Evolutionary conservation across 495 filamentous ascomycete species (phyloP).

Genomic region (Penicillium subrubescens): DNA sequence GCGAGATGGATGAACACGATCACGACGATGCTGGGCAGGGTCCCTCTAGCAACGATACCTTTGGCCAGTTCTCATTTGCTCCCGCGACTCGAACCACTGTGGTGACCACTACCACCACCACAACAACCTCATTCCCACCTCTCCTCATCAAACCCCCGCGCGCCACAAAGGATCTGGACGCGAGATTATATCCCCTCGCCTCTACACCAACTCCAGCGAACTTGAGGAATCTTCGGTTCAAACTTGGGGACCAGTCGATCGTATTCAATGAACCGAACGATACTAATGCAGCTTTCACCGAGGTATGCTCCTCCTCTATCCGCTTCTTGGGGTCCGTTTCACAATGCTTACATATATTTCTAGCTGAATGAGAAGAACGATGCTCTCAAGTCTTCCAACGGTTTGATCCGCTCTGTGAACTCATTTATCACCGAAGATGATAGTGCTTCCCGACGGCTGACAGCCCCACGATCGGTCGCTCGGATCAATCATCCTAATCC

Average conservation of each 20-base stretch:
- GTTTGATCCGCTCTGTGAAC: conserved; percentile 54
- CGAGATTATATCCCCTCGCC: conserved; percentile 89
- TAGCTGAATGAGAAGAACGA: conserved; percentile 54
- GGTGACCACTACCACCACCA: conserved; percentile 93
- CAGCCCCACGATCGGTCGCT: conserved; percentile 27
- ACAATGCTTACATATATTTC: conserved; percentile 16
- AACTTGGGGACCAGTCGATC: conserved; percentile 64
- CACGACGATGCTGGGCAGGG: conserved; percentile 23
- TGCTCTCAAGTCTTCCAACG: conserved; percentile 55
- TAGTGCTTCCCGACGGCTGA: conserved; percentile 29
- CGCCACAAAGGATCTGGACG: conserved; percentile 72
- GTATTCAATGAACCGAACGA: conserved; percentile 70
- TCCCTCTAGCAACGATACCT: conserved; percentile 30
- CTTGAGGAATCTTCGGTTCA: conserved; percentile 72
- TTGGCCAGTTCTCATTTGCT: conserved; percentile 70
- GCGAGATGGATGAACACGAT: conserved; percentile 39
- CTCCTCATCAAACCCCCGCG: conserved; percentile 75
- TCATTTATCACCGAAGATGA: conserved; percentile 41
- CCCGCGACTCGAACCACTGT: conserved; percentile 75
- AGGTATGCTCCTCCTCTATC: conserved; percentile 55
- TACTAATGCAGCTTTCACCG: conserved; percentile 50
- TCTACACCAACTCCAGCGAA: conserved; percentile 74
- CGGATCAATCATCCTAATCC: conserved; percentile 32
- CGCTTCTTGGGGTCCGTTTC: background rate
- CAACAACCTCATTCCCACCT: conserved; percentile 85